phyloP scores from a whole-genome alignment of 129 eudicot genomes.

The Saussurea involucrata region DNA sequence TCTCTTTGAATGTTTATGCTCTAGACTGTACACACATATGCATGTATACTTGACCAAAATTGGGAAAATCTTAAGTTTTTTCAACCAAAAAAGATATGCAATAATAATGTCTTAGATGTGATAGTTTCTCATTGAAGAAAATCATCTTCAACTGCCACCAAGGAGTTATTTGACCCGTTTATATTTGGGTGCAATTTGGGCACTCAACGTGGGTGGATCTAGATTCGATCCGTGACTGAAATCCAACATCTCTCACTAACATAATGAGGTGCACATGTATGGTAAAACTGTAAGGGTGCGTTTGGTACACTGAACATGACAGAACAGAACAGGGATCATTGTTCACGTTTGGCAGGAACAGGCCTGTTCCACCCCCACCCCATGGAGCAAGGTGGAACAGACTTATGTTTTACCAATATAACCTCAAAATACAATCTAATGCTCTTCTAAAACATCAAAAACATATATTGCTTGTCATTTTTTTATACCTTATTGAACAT shows the following conservation, averaged over 20 bases:
- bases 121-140: background rate
- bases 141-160: background rate
- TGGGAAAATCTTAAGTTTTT: background rate
- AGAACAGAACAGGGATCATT: no score
- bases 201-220: background rate
- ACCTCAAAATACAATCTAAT: no score
- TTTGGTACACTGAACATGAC: no score
- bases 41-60: background rate
- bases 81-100: background rate
- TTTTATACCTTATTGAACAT: background rate
- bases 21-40: background rate
- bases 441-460: no score
- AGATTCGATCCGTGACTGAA: background rate
- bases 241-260: background rate
- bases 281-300: no score
- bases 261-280: background rate
- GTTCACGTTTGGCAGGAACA: no score
- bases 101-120: background rate
- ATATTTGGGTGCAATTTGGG: background rate
- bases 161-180: background rate
- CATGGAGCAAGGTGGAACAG: no score
- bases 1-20: background rate
- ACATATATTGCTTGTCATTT: background rate
- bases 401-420: no score
- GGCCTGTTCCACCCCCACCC: no score